Conservation (phyloP, 345 rosid genomes). For the Nasturtium officinale region DNA sequence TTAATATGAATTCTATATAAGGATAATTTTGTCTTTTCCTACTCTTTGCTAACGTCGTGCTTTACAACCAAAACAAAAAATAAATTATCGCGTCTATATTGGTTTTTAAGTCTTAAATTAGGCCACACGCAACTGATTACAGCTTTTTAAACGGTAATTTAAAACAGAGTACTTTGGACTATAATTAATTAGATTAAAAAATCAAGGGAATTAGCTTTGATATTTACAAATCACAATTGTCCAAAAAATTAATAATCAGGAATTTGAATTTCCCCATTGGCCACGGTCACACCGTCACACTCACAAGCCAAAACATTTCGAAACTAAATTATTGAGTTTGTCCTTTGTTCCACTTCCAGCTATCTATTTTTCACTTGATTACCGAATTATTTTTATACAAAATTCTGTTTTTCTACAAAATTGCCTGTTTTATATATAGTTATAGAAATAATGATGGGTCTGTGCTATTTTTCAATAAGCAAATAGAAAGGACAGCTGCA, state of each 20-base stretch:
- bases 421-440: not conserved
- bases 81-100: constrained; percentile 4
- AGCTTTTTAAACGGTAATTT: constrained; percentile 23
- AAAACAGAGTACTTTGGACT: not conserved
- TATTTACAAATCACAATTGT: not conserved
- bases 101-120: constrained; percentile 10
- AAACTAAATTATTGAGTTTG: constrained; percentile 23
- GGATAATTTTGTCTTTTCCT: constrained; percentile 9
- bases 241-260: not conserved
- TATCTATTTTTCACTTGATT: constrained; percentile 10
- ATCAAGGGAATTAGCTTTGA: not conserved
- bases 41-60: not conserved
- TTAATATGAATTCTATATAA: not conserved
- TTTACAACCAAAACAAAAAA: too few relatives aligned
- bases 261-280: constrained; percentile 1
- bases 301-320: constrained; percentile 22
- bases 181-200: too few relatives aligned
- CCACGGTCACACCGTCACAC: constrained; percentile 19
- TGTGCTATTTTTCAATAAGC: not conserved
- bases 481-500: constrained; percentile 9
- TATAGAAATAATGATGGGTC: constrained; percentile 21
- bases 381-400: not conserved
- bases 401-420: not conserved
- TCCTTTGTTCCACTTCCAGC: constrained; percentile 24
- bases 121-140: constrained; percentile 30